phyloP scores from a whole-genome alignment of 495 filamentous ascomycete species.

The Lasiosphaeria ovina region DNA sequence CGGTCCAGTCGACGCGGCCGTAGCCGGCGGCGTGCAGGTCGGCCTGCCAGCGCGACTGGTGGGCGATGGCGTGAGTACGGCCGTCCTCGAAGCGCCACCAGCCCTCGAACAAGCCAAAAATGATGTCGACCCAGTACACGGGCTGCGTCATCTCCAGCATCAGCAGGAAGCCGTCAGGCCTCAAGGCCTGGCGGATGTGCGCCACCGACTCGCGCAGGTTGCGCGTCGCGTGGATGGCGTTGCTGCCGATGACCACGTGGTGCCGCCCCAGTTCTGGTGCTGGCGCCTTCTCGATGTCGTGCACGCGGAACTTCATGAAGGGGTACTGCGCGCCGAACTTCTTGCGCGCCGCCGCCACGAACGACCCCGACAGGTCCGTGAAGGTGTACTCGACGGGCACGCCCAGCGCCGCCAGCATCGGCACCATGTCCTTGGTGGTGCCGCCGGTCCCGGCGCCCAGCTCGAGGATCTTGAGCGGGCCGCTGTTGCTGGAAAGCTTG shows the following conservation, averaged over 20 bases:
- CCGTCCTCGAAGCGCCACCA: slow-evolving; percentile 58
- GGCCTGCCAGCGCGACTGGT: slow-evolving; percentile 37
- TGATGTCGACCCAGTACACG: slow-evolving; percentile 46
- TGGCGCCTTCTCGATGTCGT: slow-evolving; percentile 52
- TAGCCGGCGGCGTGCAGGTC: slow-evolving; percentile 46
- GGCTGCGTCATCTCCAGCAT: slow-evolving; percentile 38
- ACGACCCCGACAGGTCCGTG: slow-evolving; percentile 51
- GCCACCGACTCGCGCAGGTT: slow-evolving; percentile 31
- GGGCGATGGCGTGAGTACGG: slow-evolving; percentile 44
- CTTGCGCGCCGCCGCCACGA: slow-evolving; percentile 48
- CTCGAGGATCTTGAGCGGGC: slow-evolving; percentile 40
- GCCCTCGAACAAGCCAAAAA: slow-evolving; percentile 51
- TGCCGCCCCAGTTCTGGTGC: slow-evolving; percentile 46
- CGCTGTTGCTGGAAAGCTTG: not conserved
- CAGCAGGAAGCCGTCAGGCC: slow-evolving; percentile 39
- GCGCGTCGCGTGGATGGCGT: slow-evolving; percentile 50
- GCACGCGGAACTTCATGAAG: slow-evolving; percentile 41
- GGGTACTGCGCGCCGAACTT: slow-evolving; percentile 35
- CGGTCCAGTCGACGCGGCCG: slow-evolving; percentile 47
- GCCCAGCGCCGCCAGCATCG: slow-evolving; percentile 26
- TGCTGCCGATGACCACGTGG: slow-evolving; percentile 53
- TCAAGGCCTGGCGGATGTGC: slow-evolving; percentile 36
- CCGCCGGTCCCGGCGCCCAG: slow-evolving; percentile 55
- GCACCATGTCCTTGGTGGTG: slow-evolving; percentile 32
- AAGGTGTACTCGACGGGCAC: slow-evolving; percentile 49